These are phyloP conservation scores for Suhomyces terraborum DNA, from an alignment of 1,139 yeast genomes.

Conservation along the genomic window DNA sequence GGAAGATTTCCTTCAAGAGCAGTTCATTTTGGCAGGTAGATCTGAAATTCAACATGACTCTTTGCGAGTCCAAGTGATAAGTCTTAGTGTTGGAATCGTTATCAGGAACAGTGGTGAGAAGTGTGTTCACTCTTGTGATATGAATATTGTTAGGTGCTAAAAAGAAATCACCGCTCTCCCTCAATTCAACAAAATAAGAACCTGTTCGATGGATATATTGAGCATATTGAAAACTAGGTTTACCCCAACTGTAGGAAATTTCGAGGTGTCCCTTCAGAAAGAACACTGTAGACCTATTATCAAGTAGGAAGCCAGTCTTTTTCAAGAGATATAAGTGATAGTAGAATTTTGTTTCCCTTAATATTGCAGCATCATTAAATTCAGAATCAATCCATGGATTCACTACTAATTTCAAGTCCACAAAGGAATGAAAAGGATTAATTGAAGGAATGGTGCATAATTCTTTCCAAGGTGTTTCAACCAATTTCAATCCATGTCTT, in stretches of 20 bases:
- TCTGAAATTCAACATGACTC: slow-evolving; percentile 69
- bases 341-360: slow-evolving; percentile 53
- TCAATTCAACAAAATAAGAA: slow-evolving; percentile 81
- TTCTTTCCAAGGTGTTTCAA: slow-evolving; percentile 94
- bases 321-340: slow-evolving; percentile 67
- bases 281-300: slow-evolving; percentile 72
- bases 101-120: slow-evolving; percentile 28
- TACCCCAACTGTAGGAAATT: slow-evolving; percentile 87
- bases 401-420: slow-evolving; percentile 61
- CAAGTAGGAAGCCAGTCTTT: slow-evolving; percentile 73
- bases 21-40: slow-evolving; percentile 57
- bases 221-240: slow-evolving; percentile 75
- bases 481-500: slow-evolving; percentile 79
- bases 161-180: slow-evolving; percentile 78
- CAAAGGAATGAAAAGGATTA: slow-evolving; percentile 88
- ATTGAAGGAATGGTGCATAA: slow-evolving; percentile 70
- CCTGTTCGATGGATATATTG: slow-evolving; percentile 93
- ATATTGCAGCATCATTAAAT: slow-evolving; percentile 50
- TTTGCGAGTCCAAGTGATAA: slow-evolving; percentile 60
- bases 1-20: slow-evolving; percentile 52
- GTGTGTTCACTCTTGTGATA: slow-evolving; percentile 59
- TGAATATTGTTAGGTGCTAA: slow-evolving; percentile 81
- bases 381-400: slow-evolving; percentile 69
- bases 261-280: slow-evolving; percentile 56
- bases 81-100: slow-evolving; percentile 31